Base-by-base conservation (phyloP, 2,329 filamentous ascomycete species). In the Fusarium staphyleae region DNA sequence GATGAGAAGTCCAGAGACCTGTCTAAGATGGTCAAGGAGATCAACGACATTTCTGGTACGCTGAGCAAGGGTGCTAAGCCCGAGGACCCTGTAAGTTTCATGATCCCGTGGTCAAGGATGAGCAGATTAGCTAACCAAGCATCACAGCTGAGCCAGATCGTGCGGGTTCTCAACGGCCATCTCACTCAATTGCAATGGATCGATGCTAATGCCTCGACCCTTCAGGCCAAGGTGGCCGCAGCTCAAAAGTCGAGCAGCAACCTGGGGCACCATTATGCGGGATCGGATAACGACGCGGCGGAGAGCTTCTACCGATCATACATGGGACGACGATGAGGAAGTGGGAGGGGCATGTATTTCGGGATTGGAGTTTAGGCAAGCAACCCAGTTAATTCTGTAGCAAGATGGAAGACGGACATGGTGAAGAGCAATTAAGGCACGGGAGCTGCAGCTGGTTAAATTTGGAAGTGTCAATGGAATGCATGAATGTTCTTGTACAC, bases 21-120 rank as follows among this genome's bases (percentile, higher is more conserved):
- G 59, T 87, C 86, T 40, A 93, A 91, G 76, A 98, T 99, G 92
- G 96, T 99, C 66, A 93, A 96, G 71, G 95, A 98, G 75, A 96
- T 99, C 71, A 99, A 99, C 72, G 86, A 88, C 65, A 93, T 96
- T 57, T 95, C 91, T n/a, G 84, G 90, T 48, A 91, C 87, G 18
- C 78, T 99, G 62, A 93, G 87, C 81, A 96, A 96, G 81, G 91
- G 89, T 52, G 88, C 84, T 75, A 96, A 96, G 75, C 85, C 90
- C 22, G 90, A 95, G 72, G 91, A 95, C 75, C 90, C 90, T 63
- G 91, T 95, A 82, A 76, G 87, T 82, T 67, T 28, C 35, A 29
- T 3, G 12, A 5, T 19, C 10, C 14, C 32, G n/a, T 26, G 24
- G 13, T 7, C 18, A 16, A 36, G 19, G 29, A 40, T 29, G 63